Evolutionary conservation across 2,329 filamentous ascomycete species (phyloP), one percentile per base, ranked within the genome.

Genomic region (Exophiala spinifera): DNA sequence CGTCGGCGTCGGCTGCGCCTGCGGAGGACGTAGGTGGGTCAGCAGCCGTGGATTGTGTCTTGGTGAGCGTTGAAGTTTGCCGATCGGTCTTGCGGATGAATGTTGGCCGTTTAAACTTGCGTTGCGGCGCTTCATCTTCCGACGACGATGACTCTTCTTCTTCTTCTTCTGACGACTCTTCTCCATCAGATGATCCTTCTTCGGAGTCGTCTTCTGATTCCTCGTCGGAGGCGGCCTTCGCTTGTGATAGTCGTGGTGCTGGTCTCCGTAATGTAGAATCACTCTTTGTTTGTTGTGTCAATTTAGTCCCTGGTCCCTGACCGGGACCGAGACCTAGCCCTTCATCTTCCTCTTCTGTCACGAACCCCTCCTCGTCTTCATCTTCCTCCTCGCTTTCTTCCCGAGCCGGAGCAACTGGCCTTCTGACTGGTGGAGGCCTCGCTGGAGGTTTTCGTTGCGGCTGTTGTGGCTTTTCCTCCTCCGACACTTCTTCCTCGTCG

Each of bases 41-140:
- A 10, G 20, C 46, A 10, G 20, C 2, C 48, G 23, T 13, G 51
- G n/a, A 23, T 54, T 17, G 6, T 51, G 13, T 28, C 51, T 43
- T 11, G 48, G 20, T 31, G 11, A 10, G 28, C 10, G 28, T 21
- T 58, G 46, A 66, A 62, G 45, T 57, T 78, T 78, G 40, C 3
- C 84, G 79, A 61, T 84, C 77, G 25, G 76, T 76, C 63, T 87
- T 87, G 49, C 82, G 84, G 48, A 87, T 78, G 65, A 87, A 87
- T 3, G 83, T 85, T 23, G 84, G 84, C n/a, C 84, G 78, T 42
- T 86, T 70, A 36, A 86, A 76, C 59, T 77, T 76, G 49, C 79
- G 76, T 57, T 74, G 76, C 0, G 79, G 79, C 4, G 73, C 74
- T 63, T 84, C 82, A 4, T 84, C 81, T 64, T 83, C 81, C 14